Conservation (phyloP, 306 rosid genomes). For the Pueraria montana region DNA sequence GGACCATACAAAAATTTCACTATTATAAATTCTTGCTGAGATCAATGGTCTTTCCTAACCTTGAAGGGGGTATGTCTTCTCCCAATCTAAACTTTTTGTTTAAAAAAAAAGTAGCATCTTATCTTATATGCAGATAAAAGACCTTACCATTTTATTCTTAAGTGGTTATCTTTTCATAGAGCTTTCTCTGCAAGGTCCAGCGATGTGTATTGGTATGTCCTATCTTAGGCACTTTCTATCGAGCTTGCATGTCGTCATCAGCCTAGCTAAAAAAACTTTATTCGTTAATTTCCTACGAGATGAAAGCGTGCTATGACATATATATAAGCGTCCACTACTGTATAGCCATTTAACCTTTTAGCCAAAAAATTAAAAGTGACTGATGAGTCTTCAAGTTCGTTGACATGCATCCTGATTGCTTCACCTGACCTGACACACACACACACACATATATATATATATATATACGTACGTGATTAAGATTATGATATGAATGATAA, state of each 20-base stretch:
- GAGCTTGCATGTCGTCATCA: constrained; percentile 15
- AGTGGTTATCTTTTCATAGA: not conserved
- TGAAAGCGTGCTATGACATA: constrained; percentile 6
- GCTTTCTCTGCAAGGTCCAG: not conserved
- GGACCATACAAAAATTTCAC: no score
- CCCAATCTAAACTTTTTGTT: no score
- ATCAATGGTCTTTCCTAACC: no score
- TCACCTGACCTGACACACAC: no score
- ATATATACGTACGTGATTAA: constrained; percentile 16
- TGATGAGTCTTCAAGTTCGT: constrained; percentile 18
- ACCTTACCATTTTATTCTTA: not conserved
- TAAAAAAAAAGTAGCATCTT: no score
- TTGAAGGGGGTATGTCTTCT: no score
- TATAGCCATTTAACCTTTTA: constrained; percentile 37
- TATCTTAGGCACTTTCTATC: constrained; percentile 41
- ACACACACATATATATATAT: no score
- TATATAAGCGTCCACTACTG: constrained; percentile 13
- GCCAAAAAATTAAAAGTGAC: not conserved
- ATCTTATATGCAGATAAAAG: not conserved
- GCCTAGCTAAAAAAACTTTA: constrained; percentile 19
- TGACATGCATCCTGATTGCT: constrained; percentile 30
- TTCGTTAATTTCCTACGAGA: constrained; percentile 8
- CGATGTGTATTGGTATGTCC: constrained; percentile 1
- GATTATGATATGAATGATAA: not conserved
- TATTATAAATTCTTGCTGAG: no score